These are phyloP conservation scores for Leccinum uliginosum DNA, from an alignment of 768 basidiomycete species.

Conservation along the genomic window DNA sequence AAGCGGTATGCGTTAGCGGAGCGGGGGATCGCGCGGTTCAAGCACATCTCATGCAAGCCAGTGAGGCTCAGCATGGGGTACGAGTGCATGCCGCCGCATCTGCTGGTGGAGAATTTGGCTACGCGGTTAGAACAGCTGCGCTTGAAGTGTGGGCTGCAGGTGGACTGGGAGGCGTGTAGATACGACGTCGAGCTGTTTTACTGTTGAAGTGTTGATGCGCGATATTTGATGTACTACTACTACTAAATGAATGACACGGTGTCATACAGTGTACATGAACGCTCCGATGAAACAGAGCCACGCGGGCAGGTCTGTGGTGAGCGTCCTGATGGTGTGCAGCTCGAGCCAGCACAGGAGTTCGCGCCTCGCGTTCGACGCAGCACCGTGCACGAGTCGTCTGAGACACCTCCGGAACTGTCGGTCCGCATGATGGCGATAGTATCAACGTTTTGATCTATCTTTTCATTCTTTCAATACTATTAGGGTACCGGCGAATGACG, in stretches of 20 bases:
- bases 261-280: neutral
- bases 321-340: neutral
- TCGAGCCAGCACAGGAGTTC: slow-evolving; percentile 1
- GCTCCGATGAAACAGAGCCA: slow-evolving; percentile 3
- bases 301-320: slow-evolving; percentile 3
- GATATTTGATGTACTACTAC: neutral
- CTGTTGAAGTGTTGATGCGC: neutral
- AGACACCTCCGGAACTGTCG: slow-evolving; percentile 1
- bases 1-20: slow-evolving; percentile 13
- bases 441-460: neutral
- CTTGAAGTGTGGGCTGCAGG: slow-evolving; percentile 11
- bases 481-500: no score
- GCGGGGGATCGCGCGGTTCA: slow-evolving; percentile 11
- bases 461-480: neutral
- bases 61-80: slow-evolving; percentile 8
- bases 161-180: slow-evolving; percentile 21
- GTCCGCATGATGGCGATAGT: neutral
- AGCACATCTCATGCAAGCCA: slow-evolving; percentile 22
- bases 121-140: slow-evolving; percentile 17
- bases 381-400: neutral
- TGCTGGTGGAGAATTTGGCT: slow-evolving; percentile 17
- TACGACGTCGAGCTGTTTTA: slow-evolving; percentile 21
- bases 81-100: slow-evolving; percentile 13
- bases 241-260: neutral
- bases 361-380: neutral